These are phyloP conservation scores for Apiotrichum brassicae DNA, from an alignment of 1,284 basidiomycete genomes.

Conservation along the genomic window DNA sequence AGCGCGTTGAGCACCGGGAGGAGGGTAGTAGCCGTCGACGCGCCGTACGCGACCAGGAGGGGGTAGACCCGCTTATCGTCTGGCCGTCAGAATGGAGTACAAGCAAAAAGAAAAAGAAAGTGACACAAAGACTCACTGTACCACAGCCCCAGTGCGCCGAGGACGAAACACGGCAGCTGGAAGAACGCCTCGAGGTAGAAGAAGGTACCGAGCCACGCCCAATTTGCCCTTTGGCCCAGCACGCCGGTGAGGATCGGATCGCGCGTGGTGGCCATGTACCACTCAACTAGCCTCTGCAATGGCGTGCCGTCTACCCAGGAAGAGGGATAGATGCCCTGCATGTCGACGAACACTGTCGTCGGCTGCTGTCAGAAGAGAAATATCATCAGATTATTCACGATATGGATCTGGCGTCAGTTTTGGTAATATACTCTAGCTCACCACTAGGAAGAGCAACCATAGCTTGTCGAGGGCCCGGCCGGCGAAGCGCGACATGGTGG, in stretches of 20 bases:
- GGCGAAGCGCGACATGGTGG: conserved; percentile 22
- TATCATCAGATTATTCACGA: background rate
- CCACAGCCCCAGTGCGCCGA: conserved; percentile 62
- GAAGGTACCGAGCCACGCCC: conserved; percentile 39
- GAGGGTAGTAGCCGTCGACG: conserved; percentile 69
- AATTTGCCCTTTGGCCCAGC: conserved; percentile 11
- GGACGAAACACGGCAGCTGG: conserved; percentile 67
- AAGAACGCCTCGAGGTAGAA: conserved; percentile 52
- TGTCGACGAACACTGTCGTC: conserved; percentile 31
- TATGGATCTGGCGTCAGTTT: conserved; percentile 7
- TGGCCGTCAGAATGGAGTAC: background rate
- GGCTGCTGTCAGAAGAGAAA: background rate
- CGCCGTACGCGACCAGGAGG: conserved; percentile 63
- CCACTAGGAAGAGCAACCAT: conserved; percentile 37
- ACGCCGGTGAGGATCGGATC: conserved; percentile 40
- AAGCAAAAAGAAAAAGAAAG: no score
- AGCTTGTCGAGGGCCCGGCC: conserved; percentile 30
- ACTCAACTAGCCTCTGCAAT: conserved; percentile 25
- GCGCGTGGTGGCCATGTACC: conserved; percentile 31
- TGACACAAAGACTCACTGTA: conserved; percentile 50
- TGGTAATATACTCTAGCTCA: conserved; percentile 18
- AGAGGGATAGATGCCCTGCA: conserved; percentile 38
- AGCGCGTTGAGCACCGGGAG: conserved; percentile 62
- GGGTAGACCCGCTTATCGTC: conserved; percentile 42
- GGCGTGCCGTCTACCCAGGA: conserved; percentile 21